These are phyloP conservation scores for Serendipita sp. DNA, from an alignment of 768 basidiomycete genomes.

Conservation along the genomic window DNA sequence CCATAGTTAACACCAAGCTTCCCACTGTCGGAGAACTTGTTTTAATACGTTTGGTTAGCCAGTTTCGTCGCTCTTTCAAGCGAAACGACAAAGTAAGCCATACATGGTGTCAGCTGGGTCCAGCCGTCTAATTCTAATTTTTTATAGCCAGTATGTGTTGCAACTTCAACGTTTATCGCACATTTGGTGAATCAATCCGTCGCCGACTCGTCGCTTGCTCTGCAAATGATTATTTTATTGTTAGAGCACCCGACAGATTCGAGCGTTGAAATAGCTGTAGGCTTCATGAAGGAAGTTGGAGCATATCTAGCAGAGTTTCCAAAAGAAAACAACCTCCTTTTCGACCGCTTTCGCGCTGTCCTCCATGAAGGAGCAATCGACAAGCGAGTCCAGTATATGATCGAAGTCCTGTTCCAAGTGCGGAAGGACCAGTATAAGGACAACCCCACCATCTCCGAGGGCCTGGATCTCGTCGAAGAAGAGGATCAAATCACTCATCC, in stretches of 20 bases:
- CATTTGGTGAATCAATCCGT: slow-evolving; percentile 90
- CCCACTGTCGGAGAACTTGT: slow-evolving; percentile 92
- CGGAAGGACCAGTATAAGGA: slow-evolving; percentile 99
- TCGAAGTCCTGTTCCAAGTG: slow-evolving; percentile 98
- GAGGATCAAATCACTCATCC: slow-evolving; percentile 96
- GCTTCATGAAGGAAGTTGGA: slow-evolving; percentile 94
- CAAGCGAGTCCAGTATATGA: slow-evolving; percentile 97
- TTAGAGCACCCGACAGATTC: slow-evolving; percentile 94
- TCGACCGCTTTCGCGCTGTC: slow-evolving; percentile 91
- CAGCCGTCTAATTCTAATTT: neutral
- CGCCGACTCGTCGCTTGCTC: slow-evolving; percentile 84
- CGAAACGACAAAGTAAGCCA: slow-evolving; percentile 87
- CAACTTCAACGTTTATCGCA: slow-evolving; percentile 70
- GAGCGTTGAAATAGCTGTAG: slow-evolving; percentile 95
- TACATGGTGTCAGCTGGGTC: neutral
- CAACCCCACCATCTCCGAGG: slow-evolving; percentile 87
- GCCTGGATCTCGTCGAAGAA: slow-evolving; percentile 90
- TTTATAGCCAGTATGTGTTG: slow-evolving; percentile 73
- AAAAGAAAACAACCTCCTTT: slow-evolving; percentile 87
- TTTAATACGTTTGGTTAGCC: slow-evolving; percentile 75
- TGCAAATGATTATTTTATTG: slow-evolving; percentile 89
- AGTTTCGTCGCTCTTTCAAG: slow-evolving; percentile 89
- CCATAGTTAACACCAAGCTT: slow-evolving; percentile 93
- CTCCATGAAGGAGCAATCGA: slow-evolving; percentile 90
- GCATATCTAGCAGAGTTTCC: slow-evolving; percentile 89